Conservation (phyloP, 148 eudicot species). For the Chenopodium quinoa region DNA sequence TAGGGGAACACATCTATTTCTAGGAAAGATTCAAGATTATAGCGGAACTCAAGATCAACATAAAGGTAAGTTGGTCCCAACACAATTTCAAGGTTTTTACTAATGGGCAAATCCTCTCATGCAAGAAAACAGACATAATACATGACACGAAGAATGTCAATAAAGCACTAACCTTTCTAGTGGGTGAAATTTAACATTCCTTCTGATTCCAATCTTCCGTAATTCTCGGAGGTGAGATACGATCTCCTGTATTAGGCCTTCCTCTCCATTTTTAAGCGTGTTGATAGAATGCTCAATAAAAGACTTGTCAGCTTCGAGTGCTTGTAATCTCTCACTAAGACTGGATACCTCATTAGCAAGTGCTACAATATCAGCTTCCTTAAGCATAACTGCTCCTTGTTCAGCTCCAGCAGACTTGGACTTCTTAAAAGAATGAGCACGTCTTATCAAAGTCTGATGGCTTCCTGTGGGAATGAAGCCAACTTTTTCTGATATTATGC, state of each 20-base stretch:
- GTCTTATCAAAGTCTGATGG: constrained; percentile 20
- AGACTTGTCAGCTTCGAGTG: constrained; percentile 48
- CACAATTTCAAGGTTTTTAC: background rate
- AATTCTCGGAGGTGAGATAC: constrained; percentile 45
- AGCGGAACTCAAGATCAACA: background rate
- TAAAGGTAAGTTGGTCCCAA: too few relatives aligned
- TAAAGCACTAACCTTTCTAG: constrained; percentile 22
- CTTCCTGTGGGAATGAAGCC: constrained; percentile 10
- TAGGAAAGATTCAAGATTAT: background rate
- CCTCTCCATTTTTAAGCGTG: constrained; percentile 40
- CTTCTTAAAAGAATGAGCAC: constrained; percentile 20
- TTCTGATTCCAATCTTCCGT: constrained; percentile 39
- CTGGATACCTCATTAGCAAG: constrained; percentile 41
- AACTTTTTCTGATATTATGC: constrained; percentile 10
- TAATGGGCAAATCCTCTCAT: too few relatives aligned
- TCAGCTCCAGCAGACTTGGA: constrained; percentile 24
- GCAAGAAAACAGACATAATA: background rate
- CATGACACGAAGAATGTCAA: background rate
- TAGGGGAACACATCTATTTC: background rate
- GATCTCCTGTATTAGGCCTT: constrained; percentile 48
- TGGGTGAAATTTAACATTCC: constrained; percentile 17
- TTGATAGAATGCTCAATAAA: constrained; percentile 41
- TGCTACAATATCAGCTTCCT: constrained; percentile 36
- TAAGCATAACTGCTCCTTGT: constrained; percentile 15
- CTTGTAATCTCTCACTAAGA: constrained; percentile 44